Conservation (phyloP, 257 asterid genomes). For the Cinchona pubescens region DNA sequence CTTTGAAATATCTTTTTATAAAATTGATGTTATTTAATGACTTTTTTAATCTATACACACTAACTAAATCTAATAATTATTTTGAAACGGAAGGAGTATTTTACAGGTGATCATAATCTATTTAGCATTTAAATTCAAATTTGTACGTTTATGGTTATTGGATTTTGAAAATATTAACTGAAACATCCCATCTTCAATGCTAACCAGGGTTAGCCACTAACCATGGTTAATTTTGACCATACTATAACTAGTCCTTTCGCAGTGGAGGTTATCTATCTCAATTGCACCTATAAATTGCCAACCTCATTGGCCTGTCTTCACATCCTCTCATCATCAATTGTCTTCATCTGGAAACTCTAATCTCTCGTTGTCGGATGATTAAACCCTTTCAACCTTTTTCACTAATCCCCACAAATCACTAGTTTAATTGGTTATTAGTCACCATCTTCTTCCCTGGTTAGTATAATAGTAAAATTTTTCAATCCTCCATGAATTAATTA, state of each 20-base stretch:
- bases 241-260: conserved; percentile 4
- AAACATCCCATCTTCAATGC: neutral
- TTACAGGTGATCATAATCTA: neutral
- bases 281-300: conserved; percentile 20
- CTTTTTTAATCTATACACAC: too few relatives aligned
- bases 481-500: neutral
- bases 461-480: neutral
- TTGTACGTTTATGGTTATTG: neutral
- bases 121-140: neutral
- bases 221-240: conserved; percentile 11
- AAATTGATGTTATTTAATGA: too few relatives aligned
- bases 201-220: conserved; percentile 11
- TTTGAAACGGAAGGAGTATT: too few relatives aligned
- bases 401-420: neutral
- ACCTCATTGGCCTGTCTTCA: neutral
- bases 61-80: too few relatives aligned
- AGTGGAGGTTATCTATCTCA: conserved; percentile 13
- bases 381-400: neutral
- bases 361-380: conserved; percentile 12
- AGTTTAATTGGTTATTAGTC: neutral
- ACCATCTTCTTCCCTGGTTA: neutral
- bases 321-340: conserved; percentile 14
- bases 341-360: neutral
- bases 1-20: too few relatives aligned
- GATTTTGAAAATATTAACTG: neutral